Evolutionary conservation across 768 basidiomycete species (phyloP), one percentile per base, ranked within the genome.

Genomic region (Tulasnella sp.): DNA sequence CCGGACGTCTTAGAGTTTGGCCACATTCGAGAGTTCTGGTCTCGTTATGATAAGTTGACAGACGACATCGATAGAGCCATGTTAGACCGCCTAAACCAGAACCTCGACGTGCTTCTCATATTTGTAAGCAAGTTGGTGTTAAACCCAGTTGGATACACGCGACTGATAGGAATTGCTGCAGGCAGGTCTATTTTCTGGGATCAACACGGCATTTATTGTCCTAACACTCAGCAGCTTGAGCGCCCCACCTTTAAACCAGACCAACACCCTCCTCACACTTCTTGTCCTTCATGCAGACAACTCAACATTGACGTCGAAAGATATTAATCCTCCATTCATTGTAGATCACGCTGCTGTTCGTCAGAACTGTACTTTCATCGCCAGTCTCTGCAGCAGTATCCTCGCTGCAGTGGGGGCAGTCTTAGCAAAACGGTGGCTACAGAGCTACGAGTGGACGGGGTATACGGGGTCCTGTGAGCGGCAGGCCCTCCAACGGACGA

Each of bases 121-220:
- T 38, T 38, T 15, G 34, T 38, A 15, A 38, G 34, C 34, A 15
- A 7, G 5, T 38, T 38, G 5, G 7, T 38, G 5, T 38, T 38
- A 38, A 38, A 7, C 15, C 34, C 34, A 38, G 7, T 15, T 7
- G 34, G 34, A 5, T 15, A 38, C 15, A n/a, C n/a, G n/a, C n/a
- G n/a, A n/a, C 34, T 15, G 15, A 38, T 38, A 38, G 34, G 15
- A 38, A 38, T 38, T 38, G 15, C 34, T 38, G 34, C 15, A 48
- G 47, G 47, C 47, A 7, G 47, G 47, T 11, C 47, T 48, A n/a
- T 48, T 48, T n/a, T 48, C 47, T 48, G 47, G 7, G 7, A n/a
- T 48, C n/a, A 48, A 48, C n/a, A 48, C n/a, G 27, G 47, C 47
- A n/a, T 48, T 48, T n/a, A 48, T 48, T 11, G n/a, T 48, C 47